Percentiles rank a stretch among this genome's conserved stretches.
These are phyloP conservation scores for Puya raimondii DNA, from an alignment of 176 grass and related monocot species.

Conservation along the genomic window DNA sequence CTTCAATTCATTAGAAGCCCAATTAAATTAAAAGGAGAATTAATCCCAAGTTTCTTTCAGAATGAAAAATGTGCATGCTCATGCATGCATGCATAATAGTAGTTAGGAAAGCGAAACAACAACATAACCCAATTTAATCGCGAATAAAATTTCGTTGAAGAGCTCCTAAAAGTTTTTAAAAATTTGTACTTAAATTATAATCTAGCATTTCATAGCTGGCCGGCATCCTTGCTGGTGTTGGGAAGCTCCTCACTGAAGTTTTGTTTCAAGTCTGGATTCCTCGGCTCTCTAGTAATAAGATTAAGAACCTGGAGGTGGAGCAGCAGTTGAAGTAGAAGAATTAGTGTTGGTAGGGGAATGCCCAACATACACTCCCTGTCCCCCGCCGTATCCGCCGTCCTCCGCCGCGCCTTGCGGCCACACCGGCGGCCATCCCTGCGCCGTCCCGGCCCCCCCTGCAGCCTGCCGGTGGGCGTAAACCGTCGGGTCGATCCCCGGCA, in stretches of 20 bases:
- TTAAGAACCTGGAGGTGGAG: background rate
- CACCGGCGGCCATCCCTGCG: slow-evolving; percentile 22
- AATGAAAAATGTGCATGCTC: too few relatives aligned
- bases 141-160: too few relatives aligned
- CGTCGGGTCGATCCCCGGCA: slow-evolving; percentile 9
- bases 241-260: background rate
- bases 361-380: slow-evolving; percentile 8
- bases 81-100: too few relatives aligned
- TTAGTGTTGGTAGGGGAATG: background rate
- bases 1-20: too few relatives aligned
- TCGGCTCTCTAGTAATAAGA: background rate
- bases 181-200: too few relatives aligned
- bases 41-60: too few relatives aligned
- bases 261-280: background rate
- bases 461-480: slow-evolving; percentile 14
- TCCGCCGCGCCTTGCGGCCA: slow-evolving; percentile 9
- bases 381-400: background rate
- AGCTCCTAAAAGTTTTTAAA: too few relatives aligned
- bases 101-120: too few relatives aligned
- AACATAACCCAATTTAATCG: too few relatives aligned
- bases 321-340: background rate
- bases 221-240: too few relatives aligned
- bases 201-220: too few relatives aligned
- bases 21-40: too few relatives aligned
- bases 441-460: slow-evolving; percentile 9